Conservation (phyloP, 2,329 filamentous ascomycete species). For the Metarhizium sp. region DNA sequence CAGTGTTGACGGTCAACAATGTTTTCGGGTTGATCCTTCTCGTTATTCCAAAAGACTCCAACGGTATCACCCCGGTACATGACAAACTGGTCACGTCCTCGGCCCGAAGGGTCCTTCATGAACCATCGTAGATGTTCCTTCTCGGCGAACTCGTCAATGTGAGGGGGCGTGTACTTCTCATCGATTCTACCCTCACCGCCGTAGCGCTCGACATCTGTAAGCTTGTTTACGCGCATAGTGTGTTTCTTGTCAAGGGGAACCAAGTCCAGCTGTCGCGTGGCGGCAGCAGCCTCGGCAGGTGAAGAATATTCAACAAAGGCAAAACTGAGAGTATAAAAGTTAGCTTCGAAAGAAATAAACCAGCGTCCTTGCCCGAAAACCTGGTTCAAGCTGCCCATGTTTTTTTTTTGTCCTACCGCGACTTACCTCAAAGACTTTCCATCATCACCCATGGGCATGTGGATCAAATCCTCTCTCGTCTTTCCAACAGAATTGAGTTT, state of each 20-base stretch:
- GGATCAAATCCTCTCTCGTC: conserved; percentile 77
- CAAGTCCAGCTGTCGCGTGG: conserved; percentile 79
- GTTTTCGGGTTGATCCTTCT: conserved; percentile 78
- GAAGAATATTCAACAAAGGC: conserved; percentile 96
- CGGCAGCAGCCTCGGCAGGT: conserved; percentile 78
- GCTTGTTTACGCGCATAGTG: conserved; percentile 91
- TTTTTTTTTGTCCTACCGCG: background rate
- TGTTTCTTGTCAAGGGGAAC: conserved; percentile 94
- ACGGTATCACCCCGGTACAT: conserved; percentile 90
- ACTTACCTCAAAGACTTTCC: conserved; percentile 77
- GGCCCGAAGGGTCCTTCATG: conserved; percentile 69
- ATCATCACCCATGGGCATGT: conserved; percentile 87
- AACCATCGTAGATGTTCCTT: conserved; percentile 94
- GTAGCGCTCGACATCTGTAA: conserved; percentile 95
- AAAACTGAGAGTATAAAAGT: conserved; percentile 47
- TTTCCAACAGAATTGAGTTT: conserved; percentile 82
- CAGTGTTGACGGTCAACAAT: conserved; percentile 90
- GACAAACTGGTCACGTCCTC: conserved; percentile 88
- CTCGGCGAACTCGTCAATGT: conserved; percentile 76
- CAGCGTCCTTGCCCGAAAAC: background rate
- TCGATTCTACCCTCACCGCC: conserved; percentile 89
- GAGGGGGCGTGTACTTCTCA: conserved; percentile 76
- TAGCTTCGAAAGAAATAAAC: background rate
- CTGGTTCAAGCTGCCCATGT: background rate
- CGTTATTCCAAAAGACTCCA: conserved; percentile 97